Evolutionary conservation across 306 rosid genomes (phyloP).

Genomic region (Quercus rubra): DNA sequence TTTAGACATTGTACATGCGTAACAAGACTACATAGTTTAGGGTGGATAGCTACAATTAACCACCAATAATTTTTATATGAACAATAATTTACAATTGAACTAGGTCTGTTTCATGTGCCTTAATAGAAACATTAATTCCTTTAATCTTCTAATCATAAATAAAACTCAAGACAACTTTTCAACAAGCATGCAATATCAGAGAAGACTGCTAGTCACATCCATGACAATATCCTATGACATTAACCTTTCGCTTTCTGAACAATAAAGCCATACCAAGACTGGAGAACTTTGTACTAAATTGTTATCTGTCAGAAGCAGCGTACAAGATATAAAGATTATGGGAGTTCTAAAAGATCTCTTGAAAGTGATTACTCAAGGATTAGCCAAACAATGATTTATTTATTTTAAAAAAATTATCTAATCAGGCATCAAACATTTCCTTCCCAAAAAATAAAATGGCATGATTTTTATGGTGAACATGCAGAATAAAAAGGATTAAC

Average conservation of each 20-base stretch:
- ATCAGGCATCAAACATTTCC: background rate
- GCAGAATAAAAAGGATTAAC: background rate
- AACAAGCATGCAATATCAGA: background rate
- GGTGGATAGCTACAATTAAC: no score
- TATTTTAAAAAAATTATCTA: background rate
- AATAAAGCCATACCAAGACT: background rate
- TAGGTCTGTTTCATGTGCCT: background rate
- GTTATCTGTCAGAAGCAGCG: background rate
- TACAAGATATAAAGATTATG: background rate
- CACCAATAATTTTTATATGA: background rate
- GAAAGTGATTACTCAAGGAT: background rate
- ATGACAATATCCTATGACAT: background rate
- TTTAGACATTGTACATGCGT: no score
- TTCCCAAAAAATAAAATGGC: background rate
- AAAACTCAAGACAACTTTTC: background rate
- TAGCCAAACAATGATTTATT: background rate
- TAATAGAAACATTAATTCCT: background rate
- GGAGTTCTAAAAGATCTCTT: background rate
- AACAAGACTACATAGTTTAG: no score
- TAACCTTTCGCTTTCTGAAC: background rate
- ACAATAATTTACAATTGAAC: background rate
- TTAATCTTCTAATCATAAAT: background rate
- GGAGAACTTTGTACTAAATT: background rate
- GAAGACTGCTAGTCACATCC: background rate
- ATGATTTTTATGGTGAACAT: slow-evolving; percentile 2